These are phyloP conservation scores for Lentinula aciculospora DNA, from an alignment of 768 basidiomycete species.

Conservation along the genomic window DNA sequence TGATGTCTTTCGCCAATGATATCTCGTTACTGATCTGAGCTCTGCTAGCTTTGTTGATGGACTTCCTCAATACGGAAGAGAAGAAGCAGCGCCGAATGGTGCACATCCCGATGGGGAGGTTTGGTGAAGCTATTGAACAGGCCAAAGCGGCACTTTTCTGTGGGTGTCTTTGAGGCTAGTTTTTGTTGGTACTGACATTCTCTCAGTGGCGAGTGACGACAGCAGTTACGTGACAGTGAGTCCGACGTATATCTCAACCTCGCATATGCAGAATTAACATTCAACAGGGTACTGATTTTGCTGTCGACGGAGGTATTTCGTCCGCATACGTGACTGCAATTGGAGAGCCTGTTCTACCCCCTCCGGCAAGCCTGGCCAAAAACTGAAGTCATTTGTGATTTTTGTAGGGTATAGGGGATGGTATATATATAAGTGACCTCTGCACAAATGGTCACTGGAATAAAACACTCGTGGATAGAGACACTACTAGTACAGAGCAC, in stretches of 20 bases:
- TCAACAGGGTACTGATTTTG: conserved; percentile 82
- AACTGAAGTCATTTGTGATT: not conserved
- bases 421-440: not conserved
- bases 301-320: conserved; percentile 91
- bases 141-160: conserved; percentile 91
- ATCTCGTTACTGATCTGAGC: conserved; percentile 11
- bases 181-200: not conserved
- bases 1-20: not conserved
- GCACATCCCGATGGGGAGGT: conserved; percentile 94
- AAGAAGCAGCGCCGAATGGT: conserved; percentile 88
- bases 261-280: not conserved
- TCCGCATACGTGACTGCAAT: conserved; percentile 89
- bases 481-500: not conserved
- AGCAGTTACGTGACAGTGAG: conserved; percentile 93
- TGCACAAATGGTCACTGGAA: not conserved
- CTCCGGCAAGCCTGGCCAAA: conserved; percentile 60
- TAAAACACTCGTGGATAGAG: not conserved
- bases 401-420: not conserved
- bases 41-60: conserved; percentile 91
- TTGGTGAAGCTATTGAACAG: conserved; percentile 94
- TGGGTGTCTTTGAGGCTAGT: conserved; percentile 35
- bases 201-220: conserved; percentile 83
- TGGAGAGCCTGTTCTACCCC: conserved; percentile 67
- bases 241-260: conserved; percentile 7
- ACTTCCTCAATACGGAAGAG: conserved; percentile 95